Base-by-base conservation (phyloP, 2,329 filamentous ascomycete genomes). In the Orbilia ellipsospora region DNA sequence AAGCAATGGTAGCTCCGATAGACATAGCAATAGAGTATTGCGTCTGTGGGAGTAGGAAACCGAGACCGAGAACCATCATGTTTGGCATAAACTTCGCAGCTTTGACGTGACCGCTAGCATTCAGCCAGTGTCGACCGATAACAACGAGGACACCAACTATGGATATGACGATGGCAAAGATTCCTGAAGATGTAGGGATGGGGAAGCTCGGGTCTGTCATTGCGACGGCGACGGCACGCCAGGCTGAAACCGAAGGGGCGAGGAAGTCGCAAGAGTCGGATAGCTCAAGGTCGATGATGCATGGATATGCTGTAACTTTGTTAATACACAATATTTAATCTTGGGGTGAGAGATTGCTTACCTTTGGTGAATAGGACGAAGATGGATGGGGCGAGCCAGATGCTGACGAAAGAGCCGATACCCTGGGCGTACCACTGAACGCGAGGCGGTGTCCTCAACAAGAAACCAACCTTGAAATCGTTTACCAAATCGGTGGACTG, bases 401-500 rank as follows among this genome's bases (percentile, higher is more conserved):
- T 84, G n/a, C 89, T 86, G 56, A 90, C 85, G 36, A 90, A 80
- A 7, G 87, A 87, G 28, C 89, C 89, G 13, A 90, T 81, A 50
- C 84, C 85, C 81, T 91, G 90, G 0, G 89, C 89, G 78, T 89
- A 84, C 84, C 88, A 91, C 81, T 91, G 89, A 80, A 88, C 85
- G 73, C 86, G 85, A 0, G 89, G 89, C 0, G 89, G 86, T 0
- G 89, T 90, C 77, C 86, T 84, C 64, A 91, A 86, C 3, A 91
- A 84, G 84, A 90, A 91, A 3, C 89, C 89, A 48, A 89, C 88
- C 40, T 89, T 86, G 85, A 91, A 90, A 79, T 92, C 89, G 66
- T 85, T 85, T 42, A 87, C 86, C 15, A 90, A 82, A 61, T 85
- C 83, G 44, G 83, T 85, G 52, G 86, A 82, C 5, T 87, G 85